Percentiles rank a stretch among this genome's conserved stretches.
Evolutionary conservation across 495 filamentous ascomycete genomes (phyloP).

Genomic region (Trichoderma erinaceum): DNA sequence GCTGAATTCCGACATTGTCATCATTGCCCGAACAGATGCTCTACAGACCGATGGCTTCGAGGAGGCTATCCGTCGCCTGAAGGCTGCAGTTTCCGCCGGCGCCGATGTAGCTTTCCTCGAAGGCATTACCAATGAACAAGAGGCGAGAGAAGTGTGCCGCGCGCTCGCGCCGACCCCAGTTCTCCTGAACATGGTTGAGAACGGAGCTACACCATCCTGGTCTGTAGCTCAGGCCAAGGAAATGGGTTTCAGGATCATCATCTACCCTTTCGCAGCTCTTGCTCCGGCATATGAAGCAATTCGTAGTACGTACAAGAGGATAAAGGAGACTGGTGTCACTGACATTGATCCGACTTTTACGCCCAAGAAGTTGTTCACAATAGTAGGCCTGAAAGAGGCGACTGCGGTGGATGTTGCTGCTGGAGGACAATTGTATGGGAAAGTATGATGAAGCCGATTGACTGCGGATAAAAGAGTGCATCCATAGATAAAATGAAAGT

Average conservation of each 20-base stretch:
- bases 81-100: constrained; percentile 50
- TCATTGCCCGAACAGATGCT: constrained; percentile 66
- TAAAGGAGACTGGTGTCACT: constrained; percentile 40
- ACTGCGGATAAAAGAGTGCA: not conserved
- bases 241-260: constrained; percentile 56
- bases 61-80: constrained; percentile 50
- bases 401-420: constrained; percentile 21
- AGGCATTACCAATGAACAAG: constrained; percentile 51
- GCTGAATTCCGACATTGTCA: constrained; percentile 52
- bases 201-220: constrained; percentile 48
- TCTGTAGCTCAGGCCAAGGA: constrained; percentile 46
- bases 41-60: constrained; percentile 59
- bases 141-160: constrained; percentile 43
- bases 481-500: not conserved
- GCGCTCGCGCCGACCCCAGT: constrained; percentile 51
- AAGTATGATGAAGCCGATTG: not conserved
- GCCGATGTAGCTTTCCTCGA: constrained; percentile 64
- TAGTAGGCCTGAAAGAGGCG: constrained; percentile 21
- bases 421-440: constrained; percentile 14
- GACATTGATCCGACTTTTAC: constrained; percentile 35
- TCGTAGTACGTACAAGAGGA: constrained; percentile 29
- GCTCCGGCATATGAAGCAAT: constrained; percentile 46
- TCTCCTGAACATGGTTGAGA: constrained; percentile 55
- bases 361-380: constrained; percentile 21
- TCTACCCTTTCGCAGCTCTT: constrained; percentile 47